These are phyloP conservation scores for Neoarthrinium moseri DNA, from an alignment of 2,329 filamentous ascomycete species.

Conservation along the genomic window DNA sequence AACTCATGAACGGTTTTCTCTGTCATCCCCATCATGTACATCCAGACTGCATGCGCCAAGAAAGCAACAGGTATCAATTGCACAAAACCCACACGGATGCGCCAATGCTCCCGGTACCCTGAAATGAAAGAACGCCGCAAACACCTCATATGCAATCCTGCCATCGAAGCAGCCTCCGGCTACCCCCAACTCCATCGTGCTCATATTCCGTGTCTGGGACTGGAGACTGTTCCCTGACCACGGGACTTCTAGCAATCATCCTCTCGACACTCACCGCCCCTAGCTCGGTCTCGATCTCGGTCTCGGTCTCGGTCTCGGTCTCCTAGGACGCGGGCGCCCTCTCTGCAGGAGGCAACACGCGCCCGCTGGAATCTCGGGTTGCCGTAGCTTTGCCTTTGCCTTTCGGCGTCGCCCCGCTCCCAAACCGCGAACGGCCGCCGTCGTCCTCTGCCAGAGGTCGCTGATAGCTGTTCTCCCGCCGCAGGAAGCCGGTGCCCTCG, in stretches of 20 bases:
- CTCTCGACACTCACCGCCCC: too few species aligned
- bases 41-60: too few species aligned
- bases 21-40: too few species aligned
- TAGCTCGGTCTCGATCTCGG: too few species aligned
- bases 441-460: slow-evolving; percentile 22
- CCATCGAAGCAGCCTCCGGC: background rate
- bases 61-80: slow-evolving; percentile 26
- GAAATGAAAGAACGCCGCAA: slow-evolving; percentile 8
- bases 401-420: slow-evolving; percentile 39
- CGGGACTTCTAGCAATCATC: too few species aligned
- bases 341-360: slow-evolving; percentile 51
- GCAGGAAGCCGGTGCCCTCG: slow-evolving; percentile 61
- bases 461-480: slow-evolving; percentile 27
- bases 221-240: background rate
- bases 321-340: slow-evolving; percentile 38
- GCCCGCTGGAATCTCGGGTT: slow-evolving; percentile 48
- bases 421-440: slow-evolving; percentile 24
- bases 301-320: too few species aligned
- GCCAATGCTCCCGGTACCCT: slow-evolving; percentile 1
- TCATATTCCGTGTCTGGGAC: background rate
- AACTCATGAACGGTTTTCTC: background rate
- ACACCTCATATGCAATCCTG: slow-evolving; percentile 15
- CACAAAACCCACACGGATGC: slow-evolving; percentile 8
- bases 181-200: background rate
- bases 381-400: slow-evolving; percentile 37